Evolutionary conservation across 2,329 filamentous ascomycete genomes (phyloP), one percentile per base, ranked within the genome.

Genomic region (Diaporthe ilicicola): DNA sequence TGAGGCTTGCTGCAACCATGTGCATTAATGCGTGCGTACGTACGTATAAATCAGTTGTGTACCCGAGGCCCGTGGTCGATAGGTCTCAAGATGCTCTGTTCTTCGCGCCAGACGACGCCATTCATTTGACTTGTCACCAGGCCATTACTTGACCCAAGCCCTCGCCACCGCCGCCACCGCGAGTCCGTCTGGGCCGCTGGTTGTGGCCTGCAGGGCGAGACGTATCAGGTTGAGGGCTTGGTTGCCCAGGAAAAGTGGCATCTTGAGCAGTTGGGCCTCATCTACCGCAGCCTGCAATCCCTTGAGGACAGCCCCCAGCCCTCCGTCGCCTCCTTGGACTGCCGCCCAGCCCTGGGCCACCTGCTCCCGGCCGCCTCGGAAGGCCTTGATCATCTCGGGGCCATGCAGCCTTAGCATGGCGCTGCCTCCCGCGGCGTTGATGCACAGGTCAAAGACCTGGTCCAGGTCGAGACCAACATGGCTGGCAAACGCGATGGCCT

Each of bases 351-450:
- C 75, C 2, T 76, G 74, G 4, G 65, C 70, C 1, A 73, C 74
- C 9, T 73, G 70, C 22, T 77, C 77, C 72, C 73, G 44, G 22
- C 77, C 76, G 12, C 75, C 77, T 4, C 77, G 77, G 50, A 82
- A 76, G 3, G 80, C 76, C 44, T 77, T 76, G 54, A 86, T 80
- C 24, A 85, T 81, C 42, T 78, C 76, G 1, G 80, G 81, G 0
- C 83, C 83, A 32, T 80, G 74, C 8, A 73, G 71, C 48, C 81
- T 79, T 56, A 85, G 75, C 73, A 84, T 78, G 37, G 74, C 76
- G 70, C 81, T 84, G 7, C 82, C 82, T 12, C 84, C 84, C 0
- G 84, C 84, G 1, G 84, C 84, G 70, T 84, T 82, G 73, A 82
- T 76, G 73, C 83, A 86, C 61, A 86, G 79, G 44, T 83, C 82